Base-by-base conservation (phyloP, 2,329 filamentous ascomycete genomes). In the Calonectria ilicicola region DNA sequence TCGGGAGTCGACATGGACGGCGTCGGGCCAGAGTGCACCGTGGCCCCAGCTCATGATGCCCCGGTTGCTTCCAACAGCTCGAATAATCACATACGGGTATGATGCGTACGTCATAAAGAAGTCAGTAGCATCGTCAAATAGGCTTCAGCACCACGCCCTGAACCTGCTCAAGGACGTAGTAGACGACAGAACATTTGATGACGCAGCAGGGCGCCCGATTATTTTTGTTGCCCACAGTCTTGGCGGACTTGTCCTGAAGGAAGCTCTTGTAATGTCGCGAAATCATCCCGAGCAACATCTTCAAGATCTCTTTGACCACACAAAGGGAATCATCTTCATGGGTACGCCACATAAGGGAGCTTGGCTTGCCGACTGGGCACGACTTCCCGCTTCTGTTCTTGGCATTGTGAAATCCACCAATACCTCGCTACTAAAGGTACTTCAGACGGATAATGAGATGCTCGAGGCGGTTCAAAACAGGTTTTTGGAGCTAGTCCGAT, bases 21-120 rank as follows among this genome's bases (percentile, higher is more conserved):
- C 80, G 7, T 44, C 74, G 0, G 79, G 77, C 3, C 75, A 75
- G 19, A 23, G 47, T 9, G 60, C 58, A n/a, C 81, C 83, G 2
- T 86, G 84, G 84, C 83, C 83, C 0, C 49, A 79, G 65, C 74
- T 74, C 0, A 75, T 86, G 23, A 79, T 86, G 0, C 78, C 83
- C 1, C 23, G 53, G 0, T 76, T 79, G 65, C 70, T 86, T 35
- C 53, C 67, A 1, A 80, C 72, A 1, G 82, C 82, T 21, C 82
- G 84, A 17, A 77, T 86, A 5, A 78, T 86, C 23, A 84, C 83
- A 0, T 86, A 81, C 35, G 85, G 85, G 19, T 87, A 87, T 72
- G 80, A 85, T 38, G 81, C 81, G n/a, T 80, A 83, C 27, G 64
- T 83, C 0, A 23, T 76, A 47, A 46, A 26, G 6, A 72, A 49